phyloP scores from a whole-genome alignment of 192 early-diverging fungal genomes.

The Funneliformis mosseae region DNA sequence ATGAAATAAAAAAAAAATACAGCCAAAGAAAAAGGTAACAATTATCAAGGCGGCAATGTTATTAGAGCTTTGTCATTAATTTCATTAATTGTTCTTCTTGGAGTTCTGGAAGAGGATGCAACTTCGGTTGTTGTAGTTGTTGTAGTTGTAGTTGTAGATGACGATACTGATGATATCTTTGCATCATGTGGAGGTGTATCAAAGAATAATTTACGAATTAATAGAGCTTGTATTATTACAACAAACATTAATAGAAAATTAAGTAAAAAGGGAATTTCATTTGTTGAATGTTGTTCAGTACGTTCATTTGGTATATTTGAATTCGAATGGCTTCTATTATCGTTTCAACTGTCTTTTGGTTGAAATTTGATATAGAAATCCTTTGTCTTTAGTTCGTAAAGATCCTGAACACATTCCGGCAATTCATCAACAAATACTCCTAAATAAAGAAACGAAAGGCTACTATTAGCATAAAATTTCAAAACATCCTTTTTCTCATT shows the following conservation, averaged over 20 bases:
- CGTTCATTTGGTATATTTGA: not conserved
- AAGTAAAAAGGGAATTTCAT: conserved; percentile 2
- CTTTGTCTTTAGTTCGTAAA: conserved; percentile 74
- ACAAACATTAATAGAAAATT: conserved; percentile 25
- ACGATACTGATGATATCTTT: not conserved
- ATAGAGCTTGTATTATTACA: conserved; percentile 12
- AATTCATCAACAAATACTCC: conserved; percentile 76
- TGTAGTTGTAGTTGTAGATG: too few species aligned
- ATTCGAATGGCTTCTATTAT: not conserved
- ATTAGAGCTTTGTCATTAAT: not conserved
- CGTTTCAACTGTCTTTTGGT: conserved; percentile 43
- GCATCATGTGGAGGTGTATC: not conserved
- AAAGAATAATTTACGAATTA: conserved; percentile 25
- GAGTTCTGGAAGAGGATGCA: not conserved
- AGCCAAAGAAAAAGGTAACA: not conserved
- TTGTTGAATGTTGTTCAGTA: not conserved
- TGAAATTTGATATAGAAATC: conserved; percentile 79
- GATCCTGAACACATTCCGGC: conserved; percentile 84
- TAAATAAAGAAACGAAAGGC: conserved; percentile 1
- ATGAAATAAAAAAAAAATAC: not conserved
- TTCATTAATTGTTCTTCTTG: not conserved
- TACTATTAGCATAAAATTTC: not conserved
- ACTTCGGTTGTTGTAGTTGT: not conserved
- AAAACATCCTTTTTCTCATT: not conserved
- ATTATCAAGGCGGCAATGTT: not conserved